Conservation (phyloP, 805 yeast genomes). For the Hanseniaspora valbyensis region DNA sequence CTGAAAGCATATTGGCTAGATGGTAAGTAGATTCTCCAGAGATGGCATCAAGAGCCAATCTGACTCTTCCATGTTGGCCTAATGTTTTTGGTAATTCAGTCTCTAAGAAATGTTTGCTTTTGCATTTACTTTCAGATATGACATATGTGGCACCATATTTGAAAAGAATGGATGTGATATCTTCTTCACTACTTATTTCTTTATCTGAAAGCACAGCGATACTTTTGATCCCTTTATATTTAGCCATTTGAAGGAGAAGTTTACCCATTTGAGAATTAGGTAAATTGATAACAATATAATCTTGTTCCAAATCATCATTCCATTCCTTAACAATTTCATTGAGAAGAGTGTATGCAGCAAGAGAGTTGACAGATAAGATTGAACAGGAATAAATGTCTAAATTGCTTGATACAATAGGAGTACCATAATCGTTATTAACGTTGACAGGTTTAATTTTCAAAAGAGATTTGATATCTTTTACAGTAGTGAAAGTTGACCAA, state of each 20-base stretch:
- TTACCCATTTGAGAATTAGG: constrained; percentile 2
- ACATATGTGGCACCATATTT: background rate
- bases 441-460: background rate
- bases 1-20: background rate
- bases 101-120: background rate
- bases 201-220: background rate
- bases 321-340: background rate
- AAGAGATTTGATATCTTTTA: background rate
- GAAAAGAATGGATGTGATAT: background rate
- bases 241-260: background rate
- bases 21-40: background rate
- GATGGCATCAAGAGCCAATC: background rate
- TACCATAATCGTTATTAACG: background rate
- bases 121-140: background rate
- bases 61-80: background rate
- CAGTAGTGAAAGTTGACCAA: constrained; percentile 1
- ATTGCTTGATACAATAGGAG: background rate
- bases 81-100: background rate
- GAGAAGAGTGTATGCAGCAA: background rate
- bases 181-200: background rate
- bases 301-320: constrained; percentile 2
- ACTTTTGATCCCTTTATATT: background rate
- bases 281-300: background rate
- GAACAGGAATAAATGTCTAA: background rate
- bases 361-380: background rate